phyloP scores from a whole-genome alignment of 1,284 basidiomycete genomes.

The Sporisorium scitamineum region DNA sequence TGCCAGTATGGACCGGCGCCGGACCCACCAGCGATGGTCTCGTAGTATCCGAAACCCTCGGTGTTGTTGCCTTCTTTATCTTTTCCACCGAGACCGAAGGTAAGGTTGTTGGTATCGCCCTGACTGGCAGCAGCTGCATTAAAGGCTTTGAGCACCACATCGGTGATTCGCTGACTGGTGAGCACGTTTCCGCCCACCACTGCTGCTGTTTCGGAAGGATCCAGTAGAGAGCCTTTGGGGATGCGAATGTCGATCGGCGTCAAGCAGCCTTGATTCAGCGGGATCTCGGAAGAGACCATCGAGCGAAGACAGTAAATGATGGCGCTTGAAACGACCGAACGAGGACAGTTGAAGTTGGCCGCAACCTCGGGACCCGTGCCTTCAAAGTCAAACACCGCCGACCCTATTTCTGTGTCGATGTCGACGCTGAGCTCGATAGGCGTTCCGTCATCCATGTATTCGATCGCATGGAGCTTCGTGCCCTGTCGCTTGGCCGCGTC shows the following conservation, averaged over 20 bases:
- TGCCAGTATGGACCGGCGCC: conserved; percentile 92
- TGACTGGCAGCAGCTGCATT: conserved; percentile 91
- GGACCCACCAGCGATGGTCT: conserved; percentile 91
- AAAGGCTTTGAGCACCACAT: conserved; percentile 94
- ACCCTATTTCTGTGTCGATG: conserved; percentile 81
- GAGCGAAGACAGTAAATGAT: conserved; percentile 93
- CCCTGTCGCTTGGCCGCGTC: conserved; percentile 78
- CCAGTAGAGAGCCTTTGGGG: conserved; percentile 82
- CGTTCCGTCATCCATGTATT: conserved; percentile 70
- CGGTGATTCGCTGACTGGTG: conserved; percentile 91
- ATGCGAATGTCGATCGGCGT: conserved; percentile 79
- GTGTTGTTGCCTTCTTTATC: conserved; percentile 80
- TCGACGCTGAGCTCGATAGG: conserved; percentile 83
- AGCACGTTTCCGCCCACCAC: conserved; percentile 94
- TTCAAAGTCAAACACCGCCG: conserved; percentile 88
- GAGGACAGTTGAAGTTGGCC: conserved; percentile 84
- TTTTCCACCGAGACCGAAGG: conserved; percentile 89
- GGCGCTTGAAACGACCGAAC: conserved; percentile 85
- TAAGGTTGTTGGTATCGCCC: conserved; percentile 88
- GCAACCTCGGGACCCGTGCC: conserved; percentile 85
- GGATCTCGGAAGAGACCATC: conserved; percentile 92
- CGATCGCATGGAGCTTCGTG: conserved; percentile 78
- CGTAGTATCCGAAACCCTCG: conserved; percentile 93
- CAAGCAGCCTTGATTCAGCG: conserved; percentile 91
- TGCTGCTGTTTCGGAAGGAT: conserved; percentile 81